Conservation (phyloP, 495 filamentous ascomycete species). For the Apodospora peruviana region DNA sequence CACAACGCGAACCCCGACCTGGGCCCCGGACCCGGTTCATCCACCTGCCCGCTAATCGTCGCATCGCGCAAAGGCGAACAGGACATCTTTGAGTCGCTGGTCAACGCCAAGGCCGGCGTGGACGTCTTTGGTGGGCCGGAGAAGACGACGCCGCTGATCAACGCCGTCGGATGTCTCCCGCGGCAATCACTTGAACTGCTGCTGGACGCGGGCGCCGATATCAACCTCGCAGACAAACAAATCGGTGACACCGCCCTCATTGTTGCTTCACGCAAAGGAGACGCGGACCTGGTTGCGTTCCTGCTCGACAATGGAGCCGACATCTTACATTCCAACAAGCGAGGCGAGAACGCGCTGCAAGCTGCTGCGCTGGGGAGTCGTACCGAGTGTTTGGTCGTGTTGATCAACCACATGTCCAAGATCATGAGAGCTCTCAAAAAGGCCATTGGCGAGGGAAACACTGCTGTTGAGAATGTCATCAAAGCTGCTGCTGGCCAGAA, state of each 20-base stretch:
- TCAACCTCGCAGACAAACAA: background rate
- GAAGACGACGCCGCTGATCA: background rate
- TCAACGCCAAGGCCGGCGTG: background rate
- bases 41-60: background rate
- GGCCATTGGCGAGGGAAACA: background rate
- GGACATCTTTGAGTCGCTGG: background rate
- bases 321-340: background rate
- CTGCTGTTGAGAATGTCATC: background rate
- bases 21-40: background rate
- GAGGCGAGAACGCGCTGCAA: background rate
- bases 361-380: background rate
- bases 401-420: background rate
- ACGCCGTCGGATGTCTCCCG: background rate
- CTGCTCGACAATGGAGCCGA: background rate
- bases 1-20: background rate
- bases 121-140: background rate
- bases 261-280: background rate
- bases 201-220: background rate
- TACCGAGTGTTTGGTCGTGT: background rate
- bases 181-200: background rate
- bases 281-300: background rate
- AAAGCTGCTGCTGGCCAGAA: background rate
- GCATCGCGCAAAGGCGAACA: background rate
- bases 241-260: background rate
- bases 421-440: background rate